Base-by-base conservation (phyloP, 208 protist genomes). In the Jaenimonas drosophilae region DNA sequence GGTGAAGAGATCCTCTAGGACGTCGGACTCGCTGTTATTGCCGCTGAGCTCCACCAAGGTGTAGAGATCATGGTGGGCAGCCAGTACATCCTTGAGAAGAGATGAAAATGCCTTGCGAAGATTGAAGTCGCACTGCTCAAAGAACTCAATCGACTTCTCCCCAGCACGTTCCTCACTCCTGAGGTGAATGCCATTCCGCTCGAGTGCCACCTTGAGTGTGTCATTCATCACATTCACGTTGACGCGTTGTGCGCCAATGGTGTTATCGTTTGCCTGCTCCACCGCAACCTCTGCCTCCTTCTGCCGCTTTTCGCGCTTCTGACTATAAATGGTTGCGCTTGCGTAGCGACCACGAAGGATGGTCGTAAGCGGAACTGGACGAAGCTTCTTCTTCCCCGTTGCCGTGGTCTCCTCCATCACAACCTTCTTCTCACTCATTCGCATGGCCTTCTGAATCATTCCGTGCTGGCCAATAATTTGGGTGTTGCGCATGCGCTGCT, bases 401-500 rank as follows among this genome's bases (percentile, higher is more conserved):
- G n/a, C n/a, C n/a, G n/a, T n/a, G n/a, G n/a, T n/a, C n/a, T n/a
- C n/a, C 16, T 11, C 23, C 7, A 25, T 21, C 19, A 11, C 37
- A 17, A 20, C 7, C 19, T 42, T 42, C 9, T 42, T 42, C 37
- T 11, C 37, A 17, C 9, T 21, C 19, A 25, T 20, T 17, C 23
- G 37, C 37, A 42, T 11, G 25, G 48, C 42, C 47, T 51, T 68
- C 28, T 78, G 55, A 21, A 88, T 43, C 38, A 62, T 52, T 1
- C 54, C 63, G 56, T 88, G 83, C 50, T 91, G 70, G 16, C 49
- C 49, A 2, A 77, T 30, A 21, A 91, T 64, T 11, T 65, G 64
- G 6, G 49, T 32, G 43, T 92, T 88, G 11, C 76, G 62, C 37
- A 62, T 42, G 0, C 39, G 29, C 28, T 52, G 34, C 23, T 27